Evolutionary conservation across 2,329 filamentous ascomycete species (phyloP).

Genomic region (Talaromyces sp.): DNA sequence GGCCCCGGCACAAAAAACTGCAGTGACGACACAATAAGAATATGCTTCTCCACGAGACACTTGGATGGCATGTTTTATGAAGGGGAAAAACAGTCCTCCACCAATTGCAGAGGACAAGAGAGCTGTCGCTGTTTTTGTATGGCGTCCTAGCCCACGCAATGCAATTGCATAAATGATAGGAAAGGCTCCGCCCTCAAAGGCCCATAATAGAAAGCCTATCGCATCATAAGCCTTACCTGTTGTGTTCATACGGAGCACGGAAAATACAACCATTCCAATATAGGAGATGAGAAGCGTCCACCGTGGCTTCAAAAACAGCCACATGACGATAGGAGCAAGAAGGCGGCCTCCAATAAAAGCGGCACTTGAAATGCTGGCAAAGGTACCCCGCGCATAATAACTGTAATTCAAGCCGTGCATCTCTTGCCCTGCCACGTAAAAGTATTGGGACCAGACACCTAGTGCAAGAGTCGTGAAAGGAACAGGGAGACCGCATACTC

Average conservation of each 20-base stretch:
- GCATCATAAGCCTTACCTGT: slow-evolving; percentile 44
- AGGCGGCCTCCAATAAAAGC: slow-evolving; percentile 47
- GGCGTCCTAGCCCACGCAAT: slow-evolving; percentile 55
- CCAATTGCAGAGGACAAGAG: slow-evolving; percentile 53
- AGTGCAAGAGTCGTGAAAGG: slow-evolving; percentile 56
- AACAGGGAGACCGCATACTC: slow-evolving; percentile 45
- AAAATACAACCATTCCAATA: slow-evolving; percentile 52
- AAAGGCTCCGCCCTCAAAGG: slow-evolving; percentile 60
- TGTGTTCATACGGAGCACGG: slow-evolving; percentile 51
- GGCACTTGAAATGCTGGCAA: not conserved
- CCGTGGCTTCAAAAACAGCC: slow-evolving; percentile 54
- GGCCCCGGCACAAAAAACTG: not conserved
- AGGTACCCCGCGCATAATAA: not conserved
- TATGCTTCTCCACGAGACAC: not conserved
- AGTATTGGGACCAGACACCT: slow-evolving; percentile 55
- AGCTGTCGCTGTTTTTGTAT: slow-evolving; percentile 56
- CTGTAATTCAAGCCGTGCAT: not conserved
- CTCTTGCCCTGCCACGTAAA: slow-evolving; percentile 61
- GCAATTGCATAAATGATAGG: slow-evolving; percentile 57
- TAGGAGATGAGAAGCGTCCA: slow-evolving; percentile 54
- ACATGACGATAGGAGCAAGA: slow-evolving; percentile 50
- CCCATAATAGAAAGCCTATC: slow-evolving; percentile 51
- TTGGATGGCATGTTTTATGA: not conserved
- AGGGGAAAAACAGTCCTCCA: slow-evolving; percentile 25
- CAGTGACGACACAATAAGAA: not conserved